Evolutionary conservation across 768 basidiomycete genomes (phyloP).

Genomic region (Agaricus sinodeliciosus): DNA sequence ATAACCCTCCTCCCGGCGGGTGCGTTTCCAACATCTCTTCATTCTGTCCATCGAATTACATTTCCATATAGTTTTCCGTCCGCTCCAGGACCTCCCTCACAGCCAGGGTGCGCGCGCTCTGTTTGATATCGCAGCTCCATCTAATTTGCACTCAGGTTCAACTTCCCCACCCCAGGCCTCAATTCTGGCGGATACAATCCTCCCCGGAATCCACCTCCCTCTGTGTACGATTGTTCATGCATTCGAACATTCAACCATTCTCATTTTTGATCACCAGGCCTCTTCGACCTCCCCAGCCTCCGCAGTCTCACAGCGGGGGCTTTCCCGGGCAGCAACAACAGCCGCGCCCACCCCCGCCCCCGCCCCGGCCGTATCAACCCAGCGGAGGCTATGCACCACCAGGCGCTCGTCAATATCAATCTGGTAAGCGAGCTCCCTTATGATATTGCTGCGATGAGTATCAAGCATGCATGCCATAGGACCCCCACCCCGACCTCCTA

Average conservation of each 20-base stretch:
- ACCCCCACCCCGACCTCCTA: constrained; percentile 48
- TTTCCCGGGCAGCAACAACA: constrained; percentile 40
- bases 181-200: constrained; percentile 9
- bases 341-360: background rate
- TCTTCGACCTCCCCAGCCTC: background rate
- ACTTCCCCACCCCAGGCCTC: constrained; percentile 9
- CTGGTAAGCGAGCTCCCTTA: constrained; percentile 14
- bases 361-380: background rate
- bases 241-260: background rate
- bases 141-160: constrained; percentile 1
- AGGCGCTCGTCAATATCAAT: constrained; percentile 17
- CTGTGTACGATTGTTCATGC: constrained; percentile 18
- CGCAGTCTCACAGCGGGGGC: constrained; percentile 16
- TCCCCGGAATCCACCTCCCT: constrained; percentile 18
- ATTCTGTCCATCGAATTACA: background rate
- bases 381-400: constrained; percentile 9
- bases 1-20: constrained; percentile 17
- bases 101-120: constrained; percentile 1
- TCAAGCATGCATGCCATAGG: constrained; percentile 19
- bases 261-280: background rate
- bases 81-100: constrained; percentile 15
- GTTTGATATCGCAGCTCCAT: background rate
- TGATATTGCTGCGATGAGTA: background rate
- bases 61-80: constrained; percentile 13
- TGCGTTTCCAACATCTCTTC: background rate